Evolutionary conservation across 768 basidiomycete species (phyloP), one percentile per base, ranked within the genome.

Genomic region (Tubosaeta sp.): DNA sequence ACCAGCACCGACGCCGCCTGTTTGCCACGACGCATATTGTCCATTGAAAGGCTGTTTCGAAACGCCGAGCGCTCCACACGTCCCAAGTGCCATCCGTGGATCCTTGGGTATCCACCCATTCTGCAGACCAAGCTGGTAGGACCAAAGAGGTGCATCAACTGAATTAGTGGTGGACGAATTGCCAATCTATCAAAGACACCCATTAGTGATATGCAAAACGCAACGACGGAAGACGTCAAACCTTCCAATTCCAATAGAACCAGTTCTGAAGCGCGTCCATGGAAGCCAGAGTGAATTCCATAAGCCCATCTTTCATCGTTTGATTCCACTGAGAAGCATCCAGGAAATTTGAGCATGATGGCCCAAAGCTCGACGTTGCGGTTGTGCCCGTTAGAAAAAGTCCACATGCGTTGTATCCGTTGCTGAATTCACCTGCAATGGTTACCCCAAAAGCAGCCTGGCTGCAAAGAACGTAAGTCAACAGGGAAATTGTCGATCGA

Each of bases 211-310:
- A 33, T 25, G 27, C 10, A 5, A 2, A 34, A 16, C 8, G 29
- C 17, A 34, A 46, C 13, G 35, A 26, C 22, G 17, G 55, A 61
- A 33, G 9, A 19, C 12, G 19, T 5, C 48, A 41, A 42, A 78
- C 78, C 77, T 85, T 87, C 88, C 86, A 88, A 8, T 84, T 87
- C 87, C 86, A 89, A 75, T 79, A 88, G 71, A 84, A 88, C 74
- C 75, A 85, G 62, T 86, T 76, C 57, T 79, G 75, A 55, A 84
- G 71, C 2, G 83, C 80, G 53, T 87, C 85, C 85, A 87, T 87
- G 52, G 76, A 74, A 19, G 80, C 76, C 59, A 77, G 66, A 6
- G 76, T 72, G 57, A 83, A 80, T 57, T 74, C 65, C 67, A 68
- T 70, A 22, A 86, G 61, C 12, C 82, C 82, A 7, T 68, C 66